phyloP scores from a whole-genome alignment of 1,284 basidiomycete species.

The Cryptococcus amylolentus region DNA sequence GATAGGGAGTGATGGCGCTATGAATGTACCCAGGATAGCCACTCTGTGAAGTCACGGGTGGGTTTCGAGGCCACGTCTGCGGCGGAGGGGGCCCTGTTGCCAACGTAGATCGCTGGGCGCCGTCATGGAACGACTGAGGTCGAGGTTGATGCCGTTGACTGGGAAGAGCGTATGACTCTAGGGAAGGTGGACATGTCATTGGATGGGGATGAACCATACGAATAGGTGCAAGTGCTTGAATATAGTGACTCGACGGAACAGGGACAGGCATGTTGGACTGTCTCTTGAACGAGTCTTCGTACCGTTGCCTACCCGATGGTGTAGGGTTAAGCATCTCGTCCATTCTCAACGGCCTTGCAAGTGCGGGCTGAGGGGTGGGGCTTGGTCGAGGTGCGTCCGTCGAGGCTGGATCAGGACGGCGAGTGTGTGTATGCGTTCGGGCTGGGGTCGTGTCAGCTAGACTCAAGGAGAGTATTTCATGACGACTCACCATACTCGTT shows the following conservation, averaged over 20 bases:
- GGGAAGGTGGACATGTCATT: too few relatives aligned
- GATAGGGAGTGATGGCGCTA: too few relatives aligned
- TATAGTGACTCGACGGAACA: neutral
- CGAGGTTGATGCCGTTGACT: too few relatives aligned
- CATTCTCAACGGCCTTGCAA: conserved; percentile 12
- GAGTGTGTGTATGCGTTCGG: conserved; percentile 1
- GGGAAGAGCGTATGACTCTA: too few relatives aligned
- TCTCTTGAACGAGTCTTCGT: neutral
- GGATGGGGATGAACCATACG: too few relatives aligned
- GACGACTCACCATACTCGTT: conserved; percentile 36
- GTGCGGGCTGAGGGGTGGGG: neutral
- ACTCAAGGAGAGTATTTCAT: neutral
- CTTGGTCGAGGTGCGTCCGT: neutral
- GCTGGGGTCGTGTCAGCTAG: neutral
- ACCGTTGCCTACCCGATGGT: neutral
- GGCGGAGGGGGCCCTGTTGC: too few relatives aligned
- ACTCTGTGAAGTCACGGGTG: too few relatives aligned
- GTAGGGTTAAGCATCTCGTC: conserved; percentile 20
- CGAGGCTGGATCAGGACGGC: neutral
- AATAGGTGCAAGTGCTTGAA: too few relatives aligned
- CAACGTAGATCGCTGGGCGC: too few relatives aligned
- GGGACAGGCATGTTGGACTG: neutral
- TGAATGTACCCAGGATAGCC: too few relatives aligned
- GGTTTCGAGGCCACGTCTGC: too few relatives aligned
- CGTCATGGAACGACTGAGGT: too few relatives aligned